Conservation (phyloP, 2,329 filamentous ascomycete genomes). For the Phaeophleospora eucalypticola region DNA sequence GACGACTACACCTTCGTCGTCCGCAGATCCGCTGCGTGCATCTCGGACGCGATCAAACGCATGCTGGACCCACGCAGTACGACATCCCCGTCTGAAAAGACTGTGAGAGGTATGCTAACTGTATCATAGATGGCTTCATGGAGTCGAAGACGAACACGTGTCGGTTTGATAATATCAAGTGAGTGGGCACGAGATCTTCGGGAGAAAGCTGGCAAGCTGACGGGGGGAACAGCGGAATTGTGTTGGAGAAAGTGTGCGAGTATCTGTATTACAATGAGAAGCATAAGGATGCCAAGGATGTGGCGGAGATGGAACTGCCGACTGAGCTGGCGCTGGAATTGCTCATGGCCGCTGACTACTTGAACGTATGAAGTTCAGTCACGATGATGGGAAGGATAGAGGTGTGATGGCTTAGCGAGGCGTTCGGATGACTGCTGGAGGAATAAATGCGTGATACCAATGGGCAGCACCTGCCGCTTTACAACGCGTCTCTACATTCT, state of each 20-base stretch:
- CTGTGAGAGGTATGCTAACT: constrained; percentile 4
- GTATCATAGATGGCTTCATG: constrained; percentile 54
- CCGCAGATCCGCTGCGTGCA: constrained; percentile 63
- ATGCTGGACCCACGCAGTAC: constrained; percentile 68
- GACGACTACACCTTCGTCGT: constrained; percentile 76
- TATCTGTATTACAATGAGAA: constrained; percentile 82
- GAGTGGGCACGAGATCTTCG: too few relatives aligned
- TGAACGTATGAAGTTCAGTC: constrained; percentile 52
- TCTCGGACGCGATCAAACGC: constrained; percentile 68
- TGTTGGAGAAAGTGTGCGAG: constrained; percentile 76
- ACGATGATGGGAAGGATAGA: neutral
- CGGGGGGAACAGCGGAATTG: constrained; percentile 53
- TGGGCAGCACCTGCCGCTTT: too few relatives aligned
- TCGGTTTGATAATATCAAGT: constrained; percentile 71
- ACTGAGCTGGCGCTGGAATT: constrained; percentile 74
- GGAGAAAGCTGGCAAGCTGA: too few relatives aligned
- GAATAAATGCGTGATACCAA: neutral
- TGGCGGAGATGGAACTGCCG: constrained; percentile 76
- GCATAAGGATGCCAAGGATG: constrained; percentile 64
- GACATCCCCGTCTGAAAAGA: constrained; percentile 19
- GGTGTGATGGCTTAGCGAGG: neutral
- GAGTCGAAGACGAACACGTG: constrained; percentile 64
- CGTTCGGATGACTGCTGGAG: neutral
- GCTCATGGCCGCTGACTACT: constrained; percentile 71
- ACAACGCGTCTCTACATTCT: too few relatives aligned